phyloP scores from a whole-genome alignment of 2,329 filamentous ascomycete genomes.

The Beauveria bassiana region DNA sequence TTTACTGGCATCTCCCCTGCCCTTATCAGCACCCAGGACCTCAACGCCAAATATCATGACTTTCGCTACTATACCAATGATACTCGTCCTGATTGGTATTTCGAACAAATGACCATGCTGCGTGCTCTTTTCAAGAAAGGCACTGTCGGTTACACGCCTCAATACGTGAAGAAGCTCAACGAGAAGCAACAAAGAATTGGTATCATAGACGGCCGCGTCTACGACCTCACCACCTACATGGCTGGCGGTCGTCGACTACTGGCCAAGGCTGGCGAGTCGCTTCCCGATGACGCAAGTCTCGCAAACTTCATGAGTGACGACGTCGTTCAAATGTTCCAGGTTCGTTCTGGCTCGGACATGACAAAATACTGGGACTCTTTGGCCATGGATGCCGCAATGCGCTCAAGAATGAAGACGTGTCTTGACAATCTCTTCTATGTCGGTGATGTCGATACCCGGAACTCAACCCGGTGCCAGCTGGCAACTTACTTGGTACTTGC shows the following conservation, averaged over 20 bases:
- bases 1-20: constrained; percentile 54
- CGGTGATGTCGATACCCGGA: constrained; percentile 84
- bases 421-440: constrained; percentile 94
- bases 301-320: constrained; percentile 73
- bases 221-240: constrained; percentile 82
- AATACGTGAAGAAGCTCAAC: constrained; percentile 67
- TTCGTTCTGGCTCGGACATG: constrained; percentile 69
- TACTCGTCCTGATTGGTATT: constrained; percentile 84
- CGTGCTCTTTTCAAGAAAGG: constrained; percentile 78
- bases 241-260: constrained; percentile 62
- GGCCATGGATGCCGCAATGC: constrained; percentile 46
- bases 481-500: constrained; percentile 83
- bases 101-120: constrained; percentile 74
- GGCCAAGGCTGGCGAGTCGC: constrained; percentile 44
- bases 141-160: constrained; percentile 70
- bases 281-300: constrained; percentile 41
- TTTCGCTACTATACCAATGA: constrained; percentile 82
- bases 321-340: constrained; percentile 70
- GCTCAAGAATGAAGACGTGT: constrained; percentile 67
- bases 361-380: constrained; percentile 76
- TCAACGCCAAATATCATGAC: constrained; percentile 79
- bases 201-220: constrained; percentile 71
- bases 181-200: constrained; percentile 61
- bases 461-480: constrained; percentile 77
- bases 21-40: constrained; percentile 58